These are phyloP conservation scores for Linderina pennispora DNA, from an alignment of 192 early-diverging fungal species.

Conservation along the genomic window DNA sequence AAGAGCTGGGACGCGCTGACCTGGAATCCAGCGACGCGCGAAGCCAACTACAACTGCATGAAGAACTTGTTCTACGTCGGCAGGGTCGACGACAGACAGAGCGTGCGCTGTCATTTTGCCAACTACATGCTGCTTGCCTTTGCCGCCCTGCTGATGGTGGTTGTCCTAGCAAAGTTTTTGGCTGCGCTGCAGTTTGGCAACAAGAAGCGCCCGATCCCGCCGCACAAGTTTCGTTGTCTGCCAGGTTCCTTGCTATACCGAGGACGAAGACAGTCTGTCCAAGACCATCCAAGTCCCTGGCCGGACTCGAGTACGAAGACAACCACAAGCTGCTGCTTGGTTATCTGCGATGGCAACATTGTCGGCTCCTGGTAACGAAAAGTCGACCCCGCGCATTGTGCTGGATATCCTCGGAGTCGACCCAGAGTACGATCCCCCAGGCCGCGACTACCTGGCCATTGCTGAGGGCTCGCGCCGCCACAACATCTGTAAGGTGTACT, in stretches of 20 bases:
- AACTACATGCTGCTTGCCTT: constrained; percentile 76
- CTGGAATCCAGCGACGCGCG: constrained; percentile 1
- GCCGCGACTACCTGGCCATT: constrained; percentile 76
- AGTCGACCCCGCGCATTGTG: constrained; percentile 86
- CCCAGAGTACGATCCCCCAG: constrained; percentile 65
- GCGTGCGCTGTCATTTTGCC: constrained; percentile 63
- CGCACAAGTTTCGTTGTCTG: constrained; percentile 81
- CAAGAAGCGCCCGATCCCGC: constrained; percentile 63
- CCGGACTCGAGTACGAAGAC: constrained; percentile 67
- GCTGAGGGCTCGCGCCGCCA: constrained; percentile 82
- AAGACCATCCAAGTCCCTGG: constrained; percentile 75
- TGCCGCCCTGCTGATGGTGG: constrained; percentile 58
- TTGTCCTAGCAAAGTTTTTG: constrained; percentile 72
- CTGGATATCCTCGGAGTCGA: constrained; percentile 85
- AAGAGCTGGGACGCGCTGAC: constrained; percentile 2
- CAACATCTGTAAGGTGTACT: constrained; percentile 92
- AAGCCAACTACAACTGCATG: constrained; percentile 52
- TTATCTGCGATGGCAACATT: constrained; percentile 86
- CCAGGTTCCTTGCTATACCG: constrained; percentile 89
- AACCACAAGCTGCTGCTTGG: constrained; percentile 77
- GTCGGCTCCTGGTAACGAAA: constrained; percentile 91
- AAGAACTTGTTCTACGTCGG: constrained; percentile 76
- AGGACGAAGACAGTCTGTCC: constrained; percentile 69
- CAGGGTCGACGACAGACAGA: constrained; percentile 64
- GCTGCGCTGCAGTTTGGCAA: constrained; percentile 64